These are phyloP conservation scores for Vitis riparia DNA, from an alignment of 164 flowering plant genomes.

Conservation along the genomic window DNA sequence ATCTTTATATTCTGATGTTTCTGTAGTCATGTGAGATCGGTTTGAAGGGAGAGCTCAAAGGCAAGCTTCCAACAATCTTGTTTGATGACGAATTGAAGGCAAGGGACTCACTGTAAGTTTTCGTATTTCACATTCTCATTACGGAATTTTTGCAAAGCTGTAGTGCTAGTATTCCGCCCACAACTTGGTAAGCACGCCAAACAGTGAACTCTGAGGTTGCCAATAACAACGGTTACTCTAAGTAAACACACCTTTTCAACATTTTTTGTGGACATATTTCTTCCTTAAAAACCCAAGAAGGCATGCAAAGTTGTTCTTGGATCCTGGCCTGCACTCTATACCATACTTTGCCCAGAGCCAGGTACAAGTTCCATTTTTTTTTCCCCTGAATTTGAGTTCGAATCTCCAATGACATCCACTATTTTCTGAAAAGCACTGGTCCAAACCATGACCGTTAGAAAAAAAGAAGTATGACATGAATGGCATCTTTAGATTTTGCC, in stretches of 20 bases:
- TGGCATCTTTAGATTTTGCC: background rate
- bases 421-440: conserved; percentile 4
- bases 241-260: too few relatives aligned
- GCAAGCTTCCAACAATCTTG: conserved; percentile 51
- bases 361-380: background rate
- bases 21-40: conserved; percentile 42
- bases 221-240: too few relatives aligned
- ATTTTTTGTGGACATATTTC: background rate
- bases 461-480: background rate
- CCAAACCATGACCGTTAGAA: background rate
- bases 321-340: too few relatives aligned
- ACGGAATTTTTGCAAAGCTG: background rate
- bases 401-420: conserved; percentile 18
- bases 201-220: too few relatives aligned
- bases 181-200: too few relatives aligned
- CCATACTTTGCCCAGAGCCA: background rate
- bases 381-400: conserved; percentile 1
- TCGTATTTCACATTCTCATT: background rate
- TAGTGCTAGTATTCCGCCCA: too few relatives aligned
- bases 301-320: too few relatives aligned
- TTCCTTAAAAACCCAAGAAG: background rate
- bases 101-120: conserved; percentile 67
- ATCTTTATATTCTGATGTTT: conserved; percentile 8
- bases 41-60: conserved; percentile 52
- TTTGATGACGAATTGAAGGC: conserved; percentile 61